Evolutionary conservation across 306 rosid genomes (phyloP).

Genomic region (Lathyrus tuberosus): DNA sequence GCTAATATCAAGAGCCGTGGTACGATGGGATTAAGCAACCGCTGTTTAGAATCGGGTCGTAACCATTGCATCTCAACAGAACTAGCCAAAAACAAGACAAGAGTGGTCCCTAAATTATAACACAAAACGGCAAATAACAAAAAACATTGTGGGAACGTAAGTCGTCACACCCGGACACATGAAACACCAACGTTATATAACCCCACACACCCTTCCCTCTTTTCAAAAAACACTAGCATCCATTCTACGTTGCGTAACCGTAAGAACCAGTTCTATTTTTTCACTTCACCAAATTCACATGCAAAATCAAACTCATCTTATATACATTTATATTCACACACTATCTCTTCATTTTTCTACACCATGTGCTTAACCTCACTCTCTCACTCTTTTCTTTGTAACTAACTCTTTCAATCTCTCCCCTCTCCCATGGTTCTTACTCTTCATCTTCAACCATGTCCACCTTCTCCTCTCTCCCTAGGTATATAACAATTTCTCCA

Average conservation of each 20-base stretch:
- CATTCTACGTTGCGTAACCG: slow-evolving; percentile 47
- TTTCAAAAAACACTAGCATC: background rate
- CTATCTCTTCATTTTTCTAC: background rate
- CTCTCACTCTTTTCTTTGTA: background rate
- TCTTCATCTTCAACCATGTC: slow-evolving; percentile 64
- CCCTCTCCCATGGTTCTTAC: slow-evolving; percentile 59
- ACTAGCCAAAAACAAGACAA: background rate
- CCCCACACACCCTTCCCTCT: slow-evolving; percentile 34
- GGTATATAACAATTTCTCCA: slow-evolving; percentile 38
- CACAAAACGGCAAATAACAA: slow-evolving; percentile 35
- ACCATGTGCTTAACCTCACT: slow-evolving; percentile 34
- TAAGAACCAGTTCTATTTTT: background rate
- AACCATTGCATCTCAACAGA: background rate
- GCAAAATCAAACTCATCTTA: slow-evolving; percentile 30
- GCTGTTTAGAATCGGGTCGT: background rate
- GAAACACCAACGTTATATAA: background rate
- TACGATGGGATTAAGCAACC: background rate
- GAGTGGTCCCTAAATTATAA: slow-evolving; percentile 27
- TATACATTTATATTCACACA: background rate
- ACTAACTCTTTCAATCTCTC: background rate
- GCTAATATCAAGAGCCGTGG: background rate
- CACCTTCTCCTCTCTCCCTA: slow-evolving; percentile 59
- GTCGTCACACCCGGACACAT: background rate
- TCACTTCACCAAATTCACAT: slow-evolving; percentile 36
- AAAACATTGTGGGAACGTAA: slow-evolving; percentile 4